Base-by-base conservation (phyloP, 768 basidiomycete species). In the Lyophyllum shimeji region DNA sequence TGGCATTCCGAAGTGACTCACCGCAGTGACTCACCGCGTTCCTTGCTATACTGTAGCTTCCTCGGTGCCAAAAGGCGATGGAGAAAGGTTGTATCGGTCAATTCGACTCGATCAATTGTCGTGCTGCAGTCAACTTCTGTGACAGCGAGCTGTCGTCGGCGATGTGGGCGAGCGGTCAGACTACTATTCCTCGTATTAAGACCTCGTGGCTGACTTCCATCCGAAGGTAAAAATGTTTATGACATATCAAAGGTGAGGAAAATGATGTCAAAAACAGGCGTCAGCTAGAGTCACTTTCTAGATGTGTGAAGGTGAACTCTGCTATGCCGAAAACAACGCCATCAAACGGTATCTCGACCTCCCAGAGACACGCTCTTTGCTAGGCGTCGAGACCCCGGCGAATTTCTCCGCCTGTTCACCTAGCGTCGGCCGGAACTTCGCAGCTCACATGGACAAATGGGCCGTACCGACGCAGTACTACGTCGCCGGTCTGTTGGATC, bases 111-210 rank as follows among this genome's bases (percentile, higher is more conserved):
- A 83, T 87, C 34, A 75, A 81, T 56, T 93, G 91, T 62, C 72
- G 69, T n/a, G 86, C 85, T 12, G 86, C 90, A 1, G 75, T 83
- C 48, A 68, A 59, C 9, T 91, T 90, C 67, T 94, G 92, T 67
- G 76, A 82, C 49, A 69, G 65, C 20, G 76, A 83, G 58, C 66
- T 92, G 12, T 80, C 76, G 31, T 70, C 60, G 20, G 60, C 57
- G 2, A 67, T 67, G 65, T 63, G 78, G 76, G 71, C 76, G 66
- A 69, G 76, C 61, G 70, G 77, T 81, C 53, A 65, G 74, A 17
- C 37, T 27, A 8, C 29, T 34, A 20, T 12, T 11, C 24, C 25
- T 40, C 3, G n/a, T n/a, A n/a, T 8, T 12, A 0, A 37, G 53
- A 29, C 42, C 13, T n/a, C n/a, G n/a, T 40, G 44, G 24, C n/a